phyloP scores from a whole-genome alignment of 2,329 filamentous ascomycete species.

The Neofusicoccum umdonicola region DNA sequence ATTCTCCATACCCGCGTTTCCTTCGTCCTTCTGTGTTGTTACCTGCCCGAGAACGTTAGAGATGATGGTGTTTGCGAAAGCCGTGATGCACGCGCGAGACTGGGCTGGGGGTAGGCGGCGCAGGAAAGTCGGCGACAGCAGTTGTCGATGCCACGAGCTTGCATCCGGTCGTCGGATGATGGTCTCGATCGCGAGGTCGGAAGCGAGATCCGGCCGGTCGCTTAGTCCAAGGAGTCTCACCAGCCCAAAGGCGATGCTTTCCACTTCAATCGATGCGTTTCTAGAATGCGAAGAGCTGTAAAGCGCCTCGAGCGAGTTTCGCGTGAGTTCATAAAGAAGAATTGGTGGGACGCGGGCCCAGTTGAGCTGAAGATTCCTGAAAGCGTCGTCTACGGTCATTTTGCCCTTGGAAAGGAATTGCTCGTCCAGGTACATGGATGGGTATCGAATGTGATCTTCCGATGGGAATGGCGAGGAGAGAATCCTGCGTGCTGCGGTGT shows the following conservation, averaged over 20 bases:
- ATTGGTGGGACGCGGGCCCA: neutral
- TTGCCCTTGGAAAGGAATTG: neutral
- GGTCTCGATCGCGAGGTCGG: conserved; percentile 27
- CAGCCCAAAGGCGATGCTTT: conserved; percentile 27
- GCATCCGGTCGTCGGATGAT: conserved; percentile 35
- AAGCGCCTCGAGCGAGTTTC: neutral
- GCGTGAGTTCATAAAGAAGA: neutral
- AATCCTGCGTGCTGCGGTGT: conserved; percentile 22
- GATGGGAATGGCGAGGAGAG: conserved; percentile 22
- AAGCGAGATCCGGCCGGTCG: conserved; percentile 32
- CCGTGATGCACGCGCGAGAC: conserved; percentile 28
- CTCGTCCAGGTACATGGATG: neutral
- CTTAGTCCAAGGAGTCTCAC: conserved; percentile 27
- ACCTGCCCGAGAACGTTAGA: too few species aligned
- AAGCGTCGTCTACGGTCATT: neutral
- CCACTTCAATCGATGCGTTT: conserved; percentile 20
- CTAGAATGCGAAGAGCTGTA: conserved; percentile 24
- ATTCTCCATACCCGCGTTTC: neutral
- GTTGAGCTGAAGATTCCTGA: neutral
- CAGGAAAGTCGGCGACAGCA: conserved; percentile 34
- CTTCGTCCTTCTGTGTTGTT: conserved; percentile 16
- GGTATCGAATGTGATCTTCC: neutral
- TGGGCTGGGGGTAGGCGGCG: conserved; percentile 31
- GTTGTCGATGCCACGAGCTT: conserved; percentile 43
- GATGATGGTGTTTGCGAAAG: conserved; percentile 30